A percentile compares a stretch with the other conserved stretches of the same genome.
phyloP scores from a whole-genome alignment of 2,329 filamentous ascomycete species.

The Nakataea oryzae region DNA sequence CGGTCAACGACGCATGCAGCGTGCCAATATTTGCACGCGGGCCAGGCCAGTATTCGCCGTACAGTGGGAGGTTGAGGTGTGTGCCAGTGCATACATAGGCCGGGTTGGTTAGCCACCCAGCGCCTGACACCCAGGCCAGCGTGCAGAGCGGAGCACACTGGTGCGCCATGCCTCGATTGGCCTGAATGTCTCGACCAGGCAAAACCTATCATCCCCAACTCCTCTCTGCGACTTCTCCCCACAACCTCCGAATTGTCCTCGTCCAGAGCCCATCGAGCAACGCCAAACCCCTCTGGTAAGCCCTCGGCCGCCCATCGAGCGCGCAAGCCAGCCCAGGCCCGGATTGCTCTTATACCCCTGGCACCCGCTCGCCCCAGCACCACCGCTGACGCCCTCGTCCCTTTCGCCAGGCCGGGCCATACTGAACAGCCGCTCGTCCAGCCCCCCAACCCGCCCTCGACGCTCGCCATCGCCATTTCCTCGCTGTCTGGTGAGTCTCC shows the following conservation, averaged over 20 bases:
- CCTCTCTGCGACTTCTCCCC: slow-evolving; percentile 18
- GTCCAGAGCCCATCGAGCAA: slow-evolving; percentile 15
- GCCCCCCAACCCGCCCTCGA: slow-evolving; percentile 12
- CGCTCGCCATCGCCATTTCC: slow-evolving; percentile 20
- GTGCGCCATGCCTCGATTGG: slow-evolving; percentile 11
- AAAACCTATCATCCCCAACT: slow-evolving; percentile 13
- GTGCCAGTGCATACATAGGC: slow-evolving; percentile 1
- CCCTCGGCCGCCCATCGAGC: slow-evolving; percentile 8
- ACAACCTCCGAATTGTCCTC: slow-evolving; percentile 17
- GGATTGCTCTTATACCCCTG: neutral
- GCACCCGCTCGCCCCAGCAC: neutral
- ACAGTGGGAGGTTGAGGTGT: neutral
- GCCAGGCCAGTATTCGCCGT: no score
- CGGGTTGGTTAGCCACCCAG: neutral
- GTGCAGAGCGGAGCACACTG: neutral
- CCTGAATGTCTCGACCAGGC: slow-evolving; percentile 8
- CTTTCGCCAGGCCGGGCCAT: neutral
- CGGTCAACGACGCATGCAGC: neutral
- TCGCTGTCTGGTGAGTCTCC: slow-evolving; percentile 24
- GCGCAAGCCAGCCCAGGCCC: slow-evolving; percentile 3
- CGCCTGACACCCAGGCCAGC: neutral
- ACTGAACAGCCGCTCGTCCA: neutral
- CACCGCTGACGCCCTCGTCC: neutral
- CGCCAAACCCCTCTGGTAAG: slow-evolving; percentile 15
- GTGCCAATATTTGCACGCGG: neutral